Evolutionary conservation across 192 early-diverging fungal species (phyloP), one percentile per base, ranked within the genome.

Genomic region (Backusella tuberculispora): DNA sequence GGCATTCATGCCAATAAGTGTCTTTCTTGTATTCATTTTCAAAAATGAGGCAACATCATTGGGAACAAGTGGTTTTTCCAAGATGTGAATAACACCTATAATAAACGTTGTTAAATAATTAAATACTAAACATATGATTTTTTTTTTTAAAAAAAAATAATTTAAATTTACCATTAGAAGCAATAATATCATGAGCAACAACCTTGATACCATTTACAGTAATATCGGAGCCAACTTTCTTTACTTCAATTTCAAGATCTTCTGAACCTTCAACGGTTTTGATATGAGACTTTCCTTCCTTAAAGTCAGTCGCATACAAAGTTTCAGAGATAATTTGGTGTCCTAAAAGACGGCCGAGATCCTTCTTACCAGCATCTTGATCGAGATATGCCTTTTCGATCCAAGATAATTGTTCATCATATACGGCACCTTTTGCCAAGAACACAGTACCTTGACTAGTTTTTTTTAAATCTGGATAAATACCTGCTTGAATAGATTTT

Each of bases 1-100:
- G 2, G 90, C 88, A 71, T 91, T 91, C 53, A 94, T 79, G 4
- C 90, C 93, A 43, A 89, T 78, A 41, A 94, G 37, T 10, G 64
- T 44, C 29, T 78, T 74, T 38, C 77, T 66, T 5, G 66, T 21
- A 64, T 70, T 43, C n/a, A 78, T 64, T 13, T 65, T 73, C 13
- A 69, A 21, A 56, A 69, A 69, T 38, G 69, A 47, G 8, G 43
- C 17, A 17, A 46, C 13, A 2, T 78, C 50, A 26, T 73, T 46
- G 15, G 77, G 77, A 21, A 78, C 14, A 19, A 74, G 41, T 4
- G 72, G 42, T 14, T 65, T 38, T 37, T 78, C 77, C 21, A 72
- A 53, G 17, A 74, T n/a, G 38, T 81, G 82, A 14, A 92, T 75
- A 21, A 74, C 79, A 60, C 78, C 81, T 17, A 90, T 84, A 9